phyloP scores from a whole-genome alignment of 345 rosid genomes.

The Cardiospermum halicacabum region DNA sequence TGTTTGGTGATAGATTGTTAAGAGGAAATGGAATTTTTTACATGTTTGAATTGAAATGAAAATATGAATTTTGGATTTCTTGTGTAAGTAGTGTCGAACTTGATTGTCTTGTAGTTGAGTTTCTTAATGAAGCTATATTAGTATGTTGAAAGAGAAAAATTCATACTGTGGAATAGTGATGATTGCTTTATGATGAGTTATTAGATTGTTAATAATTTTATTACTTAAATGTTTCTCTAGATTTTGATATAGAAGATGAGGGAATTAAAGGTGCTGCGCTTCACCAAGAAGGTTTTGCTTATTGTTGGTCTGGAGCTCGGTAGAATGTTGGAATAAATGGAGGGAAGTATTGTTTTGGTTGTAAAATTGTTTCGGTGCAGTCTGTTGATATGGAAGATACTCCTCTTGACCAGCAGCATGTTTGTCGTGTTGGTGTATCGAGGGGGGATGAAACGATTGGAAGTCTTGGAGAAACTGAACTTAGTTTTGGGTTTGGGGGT shows the following conservation, averaged over 20 bases:
- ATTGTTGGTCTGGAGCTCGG: conserved; percentile 41
- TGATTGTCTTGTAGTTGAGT: neutral
- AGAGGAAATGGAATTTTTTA: neutral
- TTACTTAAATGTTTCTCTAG: neutral
- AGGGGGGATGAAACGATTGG: conserved; percentile 27
- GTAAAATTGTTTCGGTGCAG: conserved; percentile 20
- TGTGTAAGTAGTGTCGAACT: neutral
- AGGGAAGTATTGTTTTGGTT: conserved; percentile 34
- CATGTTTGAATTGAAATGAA: neutral
- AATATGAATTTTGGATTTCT: neutral
- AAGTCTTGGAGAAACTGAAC: conserved; percentile 27
- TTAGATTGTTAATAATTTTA: neutral
- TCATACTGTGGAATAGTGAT: neutral
- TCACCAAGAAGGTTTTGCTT: conserved; percentile 30
- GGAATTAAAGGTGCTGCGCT: conserved; percentile 29
- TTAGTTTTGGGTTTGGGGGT: conserved; percentile 37
- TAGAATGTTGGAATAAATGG: conserved; percentile 29
- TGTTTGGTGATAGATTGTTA: neutral
- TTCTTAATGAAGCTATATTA: neutral
- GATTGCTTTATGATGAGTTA: no score
- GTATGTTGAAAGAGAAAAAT: neutral
- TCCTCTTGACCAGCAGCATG: conserved; percentile 27
- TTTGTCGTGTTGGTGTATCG: conserved; percentile 30
- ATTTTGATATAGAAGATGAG: conserved; percentile 25
- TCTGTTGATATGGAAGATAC: conserved; percentile 32